Base-by-base conservation (phyloP, 129 eudicot species). In the Flaveria bidentis region DNA sequence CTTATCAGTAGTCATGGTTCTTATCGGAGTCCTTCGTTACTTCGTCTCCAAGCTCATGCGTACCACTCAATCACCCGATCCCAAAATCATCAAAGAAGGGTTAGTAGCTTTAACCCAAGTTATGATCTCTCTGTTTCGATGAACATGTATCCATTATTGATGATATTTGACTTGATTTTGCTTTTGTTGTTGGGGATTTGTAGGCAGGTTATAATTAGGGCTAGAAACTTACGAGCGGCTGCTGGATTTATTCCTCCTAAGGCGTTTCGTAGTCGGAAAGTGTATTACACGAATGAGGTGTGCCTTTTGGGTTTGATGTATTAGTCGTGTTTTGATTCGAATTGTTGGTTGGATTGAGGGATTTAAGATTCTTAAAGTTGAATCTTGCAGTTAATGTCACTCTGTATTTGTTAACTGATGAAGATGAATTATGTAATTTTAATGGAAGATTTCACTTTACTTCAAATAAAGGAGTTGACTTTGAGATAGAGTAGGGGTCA, bases 11-110 rank as follows among this genome's bases (percentile, higher is more conserved):
- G 97, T 91, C 17, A 91, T 91, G 97, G 97, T 88, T 1, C 91
- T 92, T 57, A 92, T 92, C 76, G 97, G 97, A 28, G 84, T 92
- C 14, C 92, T 92, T 42, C 89, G 97, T 41, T 93, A 94, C 87
- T 93, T 93, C 69, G 97, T 91, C 51, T 91, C 98, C 36, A 94
- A 94, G 86, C 96, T 94, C 79, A 88, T 91, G 93, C 91, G 92
- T 26, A 88, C 98, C 22, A 66, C 86, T 73, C 91, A 87, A 57
- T 20, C 69, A 2, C 98, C 93, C 57, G 98, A 94, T 83, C 61
- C 85, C 72, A 94, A 91, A 76, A 82, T 94, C 86, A 83, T 94
- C 89, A 93, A 87, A 88, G 98, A 93, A 88, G 98, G 98, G 97
- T 86, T 30, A 14, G 14, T 76, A 36, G 0, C 41, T 36, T 36